These are phyloP conservation scores for Brassica carinata DNA, from an alignment of 345 rosid genomes.

Conservation along the genomic window DNA sequence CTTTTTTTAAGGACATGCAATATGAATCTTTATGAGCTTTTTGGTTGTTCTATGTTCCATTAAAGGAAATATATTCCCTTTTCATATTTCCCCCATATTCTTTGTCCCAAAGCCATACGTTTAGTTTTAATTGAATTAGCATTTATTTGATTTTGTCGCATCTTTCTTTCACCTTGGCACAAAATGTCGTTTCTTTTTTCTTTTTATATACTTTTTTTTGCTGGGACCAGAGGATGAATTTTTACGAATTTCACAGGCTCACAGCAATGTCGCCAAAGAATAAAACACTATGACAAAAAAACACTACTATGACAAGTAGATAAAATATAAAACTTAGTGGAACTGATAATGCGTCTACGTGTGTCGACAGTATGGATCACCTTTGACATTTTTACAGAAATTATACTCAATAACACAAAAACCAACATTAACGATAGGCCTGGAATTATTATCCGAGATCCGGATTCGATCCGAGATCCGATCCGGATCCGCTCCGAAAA, in stretches of 20 bases:
- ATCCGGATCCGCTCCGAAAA: too few relatives aligned
- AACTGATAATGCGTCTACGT: slow-evolving; percentile 29
- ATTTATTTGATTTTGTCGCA: slow-evolving; percentile 32
- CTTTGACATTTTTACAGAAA: too few relatives aligned
- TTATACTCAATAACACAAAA: too few relatives aligned
- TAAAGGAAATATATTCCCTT: slow-evolving; percentile 42
- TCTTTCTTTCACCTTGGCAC: slow-evolving; percentile 12
- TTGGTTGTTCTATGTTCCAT: slow-evolving; percentile 31
- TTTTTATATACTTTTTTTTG: too few relatives aligned
- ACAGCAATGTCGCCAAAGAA: slow-evolving; percentile 27
- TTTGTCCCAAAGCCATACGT: slow-evolving; percentile 29
- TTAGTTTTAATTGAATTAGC: slow-evolving; percentile 25
- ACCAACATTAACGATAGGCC: too few relatives aligned
- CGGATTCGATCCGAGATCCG: too few relatives aligned
- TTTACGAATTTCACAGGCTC: slow-evolving; percentile 31
- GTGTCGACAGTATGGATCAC: slow-evolving; percentile 25
- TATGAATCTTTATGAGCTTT: slow-evolving; percentile 32
- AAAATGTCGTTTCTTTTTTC: background rate
- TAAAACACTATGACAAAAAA: background rate
- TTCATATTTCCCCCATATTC: slow-evolving; percentile 23
- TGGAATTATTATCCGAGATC: too few relatives aligned
- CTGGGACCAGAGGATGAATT: slow-evolving; percentile 38
- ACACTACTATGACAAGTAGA: slow-evolving; percentile 25
- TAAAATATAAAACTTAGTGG: slow-evolving; percentile 23
- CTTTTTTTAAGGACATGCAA: slow-evolving; percentile 40